These are phyloP conservation scores for Ophiocordyceps australis DNA, from an alignment of 2,329 filamentous ascomycete genomes.

Conservation along the genomic window DNA sequence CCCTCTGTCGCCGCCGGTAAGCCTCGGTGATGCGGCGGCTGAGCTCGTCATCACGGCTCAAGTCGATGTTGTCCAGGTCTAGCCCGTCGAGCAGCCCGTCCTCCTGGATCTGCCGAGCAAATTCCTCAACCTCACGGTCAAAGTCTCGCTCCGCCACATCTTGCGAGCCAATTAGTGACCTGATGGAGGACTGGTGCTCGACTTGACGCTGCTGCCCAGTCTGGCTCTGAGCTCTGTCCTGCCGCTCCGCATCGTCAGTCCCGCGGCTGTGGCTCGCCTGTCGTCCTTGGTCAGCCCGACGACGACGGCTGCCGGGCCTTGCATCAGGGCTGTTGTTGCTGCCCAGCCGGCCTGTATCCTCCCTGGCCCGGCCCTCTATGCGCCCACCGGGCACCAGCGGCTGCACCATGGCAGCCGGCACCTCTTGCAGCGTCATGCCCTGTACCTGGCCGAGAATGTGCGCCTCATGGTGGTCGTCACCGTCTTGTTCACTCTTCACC, in stretches of 20 bases:
- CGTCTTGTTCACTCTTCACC: constrained; percentile 31
- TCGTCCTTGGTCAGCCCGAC: constrained; percentile 16
- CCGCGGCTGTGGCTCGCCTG: too few species aligned
- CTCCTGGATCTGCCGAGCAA: constrained; percentile 73
- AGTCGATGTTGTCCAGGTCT: constrained; percentile 73
- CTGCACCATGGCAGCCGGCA: constrained; percentile 26
- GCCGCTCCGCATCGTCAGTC: constrained; percentile 14
- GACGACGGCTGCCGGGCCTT: constrained; percentile 6
- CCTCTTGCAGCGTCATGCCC: constrained; percentile 54
- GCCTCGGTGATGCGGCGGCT: constrained; percentile 82
- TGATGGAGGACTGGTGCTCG: constrained; percentile 77
- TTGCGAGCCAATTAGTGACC: constrained; percentile 66
- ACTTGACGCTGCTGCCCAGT: constrained; percentile 42
- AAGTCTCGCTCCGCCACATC: constrained; percentile 63
- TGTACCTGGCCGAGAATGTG: constrained; percentile 54
- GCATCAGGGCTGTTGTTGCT: constrained; percentile 12
- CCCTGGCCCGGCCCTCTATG: constrained; percentile 16
- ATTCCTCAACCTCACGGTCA: constrained; percentile 78
- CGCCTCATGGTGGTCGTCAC: constrained; percentile 46
- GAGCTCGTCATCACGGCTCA: constrained; percentile 72
- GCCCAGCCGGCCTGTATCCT: constrained; percentile 11
- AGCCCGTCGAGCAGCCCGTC: constrained; percentile 78
- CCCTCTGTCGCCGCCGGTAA: constrained; percentile 58
- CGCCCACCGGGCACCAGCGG: constrained; percentile 11
- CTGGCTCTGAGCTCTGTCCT: constrained; percentile 20